These are phyloP conservation scores for Candida odintsovae DNA, from an alignment of 805 yeast species.

Conservation along the genomic window DNA sequence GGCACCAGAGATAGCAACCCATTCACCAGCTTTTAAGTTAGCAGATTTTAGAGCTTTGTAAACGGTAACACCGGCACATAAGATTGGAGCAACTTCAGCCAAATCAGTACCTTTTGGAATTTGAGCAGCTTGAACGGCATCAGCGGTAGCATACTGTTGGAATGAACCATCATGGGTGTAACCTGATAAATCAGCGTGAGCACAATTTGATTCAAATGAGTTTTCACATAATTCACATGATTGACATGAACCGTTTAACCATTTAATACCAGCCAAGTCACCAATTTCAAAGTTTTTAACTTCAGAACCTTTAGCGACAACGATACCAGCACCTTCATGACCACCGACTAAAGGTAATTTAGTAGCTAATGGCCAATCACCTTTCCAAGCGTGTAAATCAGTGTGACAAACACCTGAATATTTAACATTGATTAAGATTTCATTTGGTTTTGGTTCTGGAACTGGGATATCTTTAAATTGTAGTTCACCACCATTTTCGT, in stretches of 20 bases:
- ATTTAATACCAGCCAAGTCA: slow-evolving; percentile 63
- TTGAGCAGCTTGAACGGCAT: slow-evolving; percentile 58
- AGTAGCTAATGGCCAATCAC: slow-evolving; percentile 41
- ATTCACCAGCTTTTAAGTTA: slow-evolving; percentile 55
- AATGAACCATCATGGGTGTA: slow-evolving; percentile 37
- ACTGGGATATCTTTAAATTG: slow-evolving; percentile 48
- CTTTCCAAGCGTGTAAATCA: slow-evolving; percentile 57
- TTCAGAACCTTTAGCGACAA: slow-evolving; percentile 56
- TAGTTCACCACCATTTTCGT: slow-evolving; percentile 44
- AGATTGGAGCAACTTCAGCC: slow-evolving; percentile 51
- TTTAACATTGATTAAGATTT: slow-evolving; percentile 58
- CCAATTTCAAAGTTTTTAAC: slow-evolving; percentile 60
- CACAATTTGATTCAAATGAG: slow-evolving; percentile 61
- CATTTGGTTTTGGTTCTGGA: slow-evolving; percentile 59
- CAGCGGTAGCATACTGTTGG: slow-evolving; percentile 65
- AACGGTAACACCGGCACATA: slow-evolving; percentile 44
- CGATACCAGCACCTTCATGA: slow-evolving; percentile 72
- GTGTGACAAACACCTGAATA: slow-evolving; percentile 76
- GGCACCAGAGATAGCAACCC: slow-evolving; percentile 75
- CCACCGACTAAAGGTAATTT: slow-evolving; percentile 65
- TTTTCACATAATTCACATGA: slow-evolving; percentile 59
- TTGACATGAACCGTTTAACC: slow-evolving; percentile 68
- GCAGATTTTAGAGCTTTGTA: slow-evolving; percentile 66
- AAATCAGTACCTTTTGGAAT: slow-evolving; percentile 56
- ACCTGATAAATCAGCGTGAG: slow-evolving; percentile 66